Conservation (phyloP, 352 stramenopile genomes). For the Albugo candida region DNA sequence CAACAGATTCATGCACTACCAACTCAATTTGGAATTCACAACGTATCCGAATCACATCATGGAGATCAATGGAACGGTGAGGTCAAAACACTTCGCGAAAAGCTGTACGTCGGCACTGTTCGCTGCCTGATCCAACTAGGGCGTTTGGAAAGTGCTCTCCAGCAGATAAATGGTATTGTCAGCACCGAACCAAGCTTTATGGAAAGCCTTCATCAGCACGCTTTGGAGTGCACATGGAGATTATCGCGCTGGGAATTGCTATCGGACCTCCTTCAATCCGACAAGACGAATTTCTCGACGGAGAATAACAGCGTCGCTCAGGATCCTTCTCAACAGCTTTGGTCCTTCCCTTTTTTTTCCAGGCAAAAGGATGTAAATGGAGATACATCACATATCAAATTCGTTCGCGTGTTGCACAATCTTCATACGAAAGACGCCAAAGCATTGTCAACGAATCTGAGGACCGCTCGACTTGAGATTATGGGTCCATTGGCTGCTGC, state of each 20-base stretch:
- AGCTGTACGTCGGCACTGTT: constrained; percentile 68
- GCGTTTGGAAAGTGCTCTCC: constrained; percentile 58
- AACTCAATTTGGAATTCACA: constrained; percentile 2
- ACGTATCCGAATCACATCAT: constrained; percentile 12
- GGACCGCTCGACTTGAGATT: constrained; percentile 32
- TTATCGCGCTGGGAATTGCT: constrained; percentile 69
- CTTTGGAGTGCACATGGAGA: constrained; percentile 71
- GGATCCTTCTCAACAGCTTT: too few species aligned
- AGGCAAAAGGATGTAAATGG: not conserved
- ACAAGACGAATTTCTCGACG: not conserved
- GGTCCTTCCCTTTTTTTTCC: too few species aligned
- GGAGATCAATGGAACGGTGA: constrained; percentile 20
- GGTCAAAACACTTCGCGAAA: constrained; percentile 35
- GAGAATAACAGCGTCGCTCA: too few species aligned
- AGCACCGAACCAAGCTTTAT: constrained; percentile 60
- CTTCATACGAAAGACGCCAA: constrained; percentile 34
- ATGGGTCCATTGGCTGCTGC: constrained; percentile 51
- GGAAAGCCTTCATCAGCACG: constrained; percentile 58
- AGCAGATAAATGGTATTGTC: constrained; percentile 75
- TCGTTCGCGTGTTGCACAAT: constrained; percentile 66
- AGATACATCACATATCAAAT: constrained; percentile 1
- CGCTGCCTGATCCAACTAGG: constrained; percentile 69
- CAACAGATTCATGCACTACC: constrained; percentile 31
- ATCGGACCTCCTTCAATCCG: constrained; percentile 39
- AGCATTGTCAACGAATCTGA: constrained; percentile 37